phyloP scores from a whole-genome alignment of 2,329 filamentous ascomycete genomes.

The Cyclaneusma minus region DNA sequence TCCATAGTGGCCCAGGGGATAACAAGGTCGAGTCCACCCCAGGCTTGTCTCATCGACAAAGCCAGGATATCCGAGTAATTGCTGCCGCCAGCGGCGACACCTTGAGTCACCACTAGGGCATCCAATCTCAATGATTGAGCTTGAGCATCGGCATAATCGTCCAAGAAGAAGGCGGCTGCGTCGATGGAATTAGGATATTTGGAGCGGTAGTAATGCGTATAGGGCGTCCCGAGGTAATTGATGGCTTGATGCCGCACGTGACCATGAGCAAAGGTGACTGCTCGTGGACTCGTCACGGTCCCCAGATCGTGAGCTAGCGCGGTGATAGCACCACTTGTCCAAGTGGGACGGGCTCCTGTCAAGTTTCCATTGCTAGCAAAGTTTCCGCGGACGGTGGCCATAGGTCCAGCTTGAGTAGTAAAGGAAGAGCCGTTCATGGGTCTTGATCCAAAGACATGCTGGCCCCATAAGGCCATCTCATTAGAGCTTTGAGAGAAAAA shows the following conservation, averaged over 20 bases:
- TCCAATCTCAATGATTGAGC: slow-evolving; percentile 4
- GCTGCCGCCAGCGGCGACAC: slow-evolving; percentile 3
- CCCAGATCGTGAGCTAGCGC: slow-evolving; percentile 34
- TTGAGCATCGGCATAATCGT: slow-evolving; percentile 5
- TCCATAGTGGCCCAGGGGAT: slow-evolving; percentile 31
- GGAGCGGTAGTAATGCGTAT: slow-evolving; percentile 7
- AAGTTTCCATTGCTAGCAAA: slow-evolving; percentile 29
- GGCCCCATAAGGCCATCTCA: too few relatives aligned
- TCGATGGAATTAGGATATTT: slow-evolving; percentile 3
- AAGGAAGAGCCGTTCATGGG: too few relatives aligned
- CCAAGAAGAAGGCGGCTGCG: slow-evolving; percentile 6
- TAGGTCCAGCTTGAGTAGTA: slow-evolving; percentile 4
- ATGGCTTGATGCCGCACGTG: slow-evolving; percentile 6
- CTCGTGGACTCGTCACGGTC: slow-evolving; percentile 18
- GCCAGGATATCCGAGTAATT: slow-evolving; percentile 24
- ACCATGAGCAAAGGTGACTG: slow-evolving; percentile 8
- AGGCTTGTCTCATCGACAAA: slow-evolving; percentile 31
- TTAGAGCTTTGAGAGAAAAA: too few relatives aligned
- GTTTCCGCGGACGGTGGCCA: slow-evolving; percentile 24
- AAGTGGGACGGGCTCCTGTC: slow-evolving; percentile 22
- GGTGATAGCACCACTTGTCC: slow-evolving; percentile 30
- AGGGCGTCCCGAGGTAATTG: slow-evolving; percentile 8
- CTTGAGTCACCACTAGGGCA: slow-evolving; percentile 1
- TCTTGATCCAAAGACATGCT: slow-evolving; percentile 5
- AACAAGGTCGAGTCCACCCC: slow-evolving; percentile 27